phyloP scores from a whole-genome alignment of 2,329 filamentous ascomycete genomes.

The Exophiala bonariae region DNA sequence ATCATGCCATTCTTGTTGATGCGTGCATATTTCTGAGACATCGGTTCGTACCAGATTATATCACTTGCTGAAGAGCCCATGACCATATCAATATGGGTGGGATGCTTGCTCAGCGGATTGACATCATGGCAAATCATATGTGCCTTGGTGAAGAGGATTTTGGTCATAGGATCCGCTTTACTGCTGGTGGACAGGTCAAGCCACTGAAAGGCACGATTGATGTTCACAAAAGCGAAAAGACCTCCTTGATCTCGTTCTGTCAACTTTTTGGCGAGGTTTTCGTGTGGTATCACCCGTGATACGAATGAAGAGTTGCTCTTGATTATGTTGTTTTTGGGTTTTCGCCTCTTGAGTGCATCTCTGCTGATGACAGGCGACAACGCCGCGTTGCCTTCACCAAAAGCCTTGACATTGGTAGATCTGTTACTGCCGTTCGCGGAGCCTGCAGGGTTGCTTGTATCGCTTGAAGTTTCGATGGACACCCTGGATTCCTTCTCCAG shows the following conservation, averaged over 20 bases:
- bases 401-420: slow-evolving; percentile 58
- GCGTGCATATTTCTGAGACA: slow-evolving; percentile 91
- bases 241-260: slow-evolving; percentile 76
- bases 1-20: slow-evolving; percentile 97
- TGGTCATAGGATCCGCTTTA: slow-evolving; percentile 85
- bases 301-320: slow-evolving; percentile 99
- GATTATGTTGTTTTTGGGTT: slow-evolving; percentile 96
- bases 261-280: slow-evolving; percentile 74
- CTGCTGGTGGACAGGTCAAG: slow-evolving; percentile 73
- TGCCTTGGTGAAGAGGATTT: slow-evolving; percentile 94
- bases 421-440: slow-evolving; percentile 41
- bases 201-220: slow-evolving; percentile 96
- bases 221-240: slow-evolving; percentile 88
- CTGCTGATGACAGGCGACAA: slow-evolving; percentile 65
- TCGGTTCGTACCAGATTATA: slow-evolving; percentile 97
- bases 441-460: slow-evolving; percentile 51
- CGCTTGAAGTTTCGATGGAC: slow-evolving; percentile 60
- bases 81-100: slow-evolving; percentile 81
- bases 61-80: slow-evolving; percentile 97
- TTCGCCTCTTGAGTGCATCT: slow-evolving; percentile 69
- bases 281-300: slow-evolving; percentile 90
- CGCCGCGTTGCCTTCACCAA: slow-evolving; percentile 82
- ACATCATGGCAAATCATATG: slow-evolving; percentile 94
- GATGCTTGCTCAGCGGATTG: slow-evolving; percentile 76
- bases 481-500: slow-evolving; percentile 60